Evolutionary conservation across 2,329 filamentous ascomycete genomes (phyloP).

Genomic region (Knufia petricola): DNA sequence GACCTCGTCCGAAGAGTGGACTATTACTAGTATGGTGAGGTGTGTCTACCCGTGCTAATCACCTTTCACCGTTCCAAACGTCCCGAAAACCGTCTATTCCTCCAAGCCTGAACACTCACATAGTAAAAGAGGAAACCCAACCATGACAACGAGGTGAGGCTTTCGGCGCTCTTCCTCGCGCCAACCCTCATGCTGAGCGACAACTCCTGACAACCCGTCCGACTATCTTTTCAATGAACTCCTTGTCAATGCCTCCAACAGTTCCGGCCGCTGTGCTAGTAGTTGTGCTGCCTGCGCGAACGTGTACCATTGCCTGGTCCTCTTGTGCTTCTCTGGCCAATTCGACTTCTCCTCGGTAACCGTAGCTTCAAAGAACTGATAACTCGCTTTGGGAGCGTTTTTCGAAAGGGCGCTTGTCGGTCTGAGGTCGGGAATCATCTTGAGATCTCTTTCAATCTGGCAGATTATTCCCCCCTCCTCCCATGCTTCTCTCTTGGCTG

Average conservation of each 20-base stretch:
- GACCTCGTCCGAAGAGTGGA: too few species aligned
- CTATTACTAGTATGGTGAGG: neutral
- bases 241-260: constrained; percentile 75
- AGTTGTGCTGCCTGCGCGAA: constrained; percentile 72
- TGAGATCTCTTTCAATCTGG: constrained; percentile 74
- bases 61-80: neutral
- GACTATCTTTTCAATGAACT: constrained; percentile 53
- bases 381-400: constrained; percentile 56
- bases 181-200: neutral
- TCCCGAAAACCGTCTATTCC: neutral
- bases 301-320: constrained; percentile 80
- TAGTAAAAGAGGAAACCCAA: neutral
- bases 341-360: constrained; percentile 74
- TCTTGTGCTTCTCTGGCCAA: constrained; percentile 92
- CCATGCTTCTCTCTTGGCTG: constrained; percentile 84
- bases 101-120: neutral
- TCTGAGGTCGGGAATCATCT: constrained; percentile 74
- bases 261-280: constrained; percentile 69
- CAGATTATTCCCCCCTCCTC: constrained; percentile 92
- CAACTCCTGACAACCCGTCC: neutral
- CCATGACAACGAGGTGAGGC: neutral
- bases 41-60: neutral
- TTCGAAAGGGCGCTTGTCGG: constrained; percentile 42
- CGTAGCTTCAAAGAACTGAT: constrained; percentile 64
- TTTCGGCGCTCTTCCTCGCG: neutral